Evolutionary conservation across 495 filamentous ascomycete species (phyloP).

Genomic region (Daldinia childiae): DNA sequence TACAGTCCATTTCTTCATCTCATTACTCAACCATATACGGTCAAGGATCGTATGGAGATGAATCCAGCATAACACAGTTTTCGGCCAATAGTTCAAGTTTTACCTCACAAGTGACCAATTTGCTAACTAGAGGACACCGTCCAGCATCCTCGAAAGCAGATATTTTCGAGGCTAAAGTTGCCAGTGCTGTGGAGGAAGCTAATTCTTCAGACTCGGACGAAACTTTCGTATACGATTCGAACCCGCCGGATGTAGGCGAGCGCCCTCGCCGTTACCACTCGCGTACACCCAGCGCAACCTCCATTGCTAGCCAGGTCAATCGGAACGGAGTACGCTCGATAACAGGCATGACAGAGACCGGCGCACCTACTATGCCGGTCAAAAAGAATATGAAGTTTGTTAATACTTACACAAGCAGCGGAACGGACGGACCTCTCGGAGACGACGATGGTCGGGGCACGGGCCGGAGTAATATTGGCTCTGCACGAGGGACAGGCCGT

Average conservation of each 20-base stretch:
- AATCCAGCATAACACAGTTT: constrained; percentile 32
- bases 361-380: constrained; percentile 71
- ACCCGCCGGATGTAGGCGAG: constrained; percentile 83
- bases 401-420: constrained; percentile 75
- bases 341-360: constrained; percentile 68
- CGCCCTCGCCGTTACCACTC: constrained; percentile 90
- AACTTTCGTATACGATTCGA: constrained; percentile 99
- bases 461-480: constrained; percentile 66
- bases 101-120: constrained; percentile 52
- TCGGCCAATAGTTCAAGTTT: constrained; percentile 41
- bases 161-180: constrained; percentile 96
- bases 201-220: constrained; percentile 97
- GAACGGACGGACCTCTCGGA: constrained; percentile 66
- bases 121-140: constrained; percentile 62
- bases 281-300: constrained; percentile 92
- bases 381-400: constrained; percentile 99
- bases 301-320: constrained; percentile 82
- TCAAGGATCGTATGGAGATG: constrained; percentile 52
- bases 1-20: constrained; percentile 47
- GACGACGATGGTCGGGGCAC: constrained; percentile 72
- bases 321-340: constrained; percentile 69
- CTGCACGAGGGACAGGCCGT: constrained; percentile 72
- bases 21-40: constrained; percentile 47
- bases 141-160: constrained; percentile 94
- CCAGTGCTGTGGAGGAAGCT: constrained; percentile 89